Base-by-base conservation (phyloP, 352 stramenopile genomes). In the Globisporangium takayamanum region DNA sequence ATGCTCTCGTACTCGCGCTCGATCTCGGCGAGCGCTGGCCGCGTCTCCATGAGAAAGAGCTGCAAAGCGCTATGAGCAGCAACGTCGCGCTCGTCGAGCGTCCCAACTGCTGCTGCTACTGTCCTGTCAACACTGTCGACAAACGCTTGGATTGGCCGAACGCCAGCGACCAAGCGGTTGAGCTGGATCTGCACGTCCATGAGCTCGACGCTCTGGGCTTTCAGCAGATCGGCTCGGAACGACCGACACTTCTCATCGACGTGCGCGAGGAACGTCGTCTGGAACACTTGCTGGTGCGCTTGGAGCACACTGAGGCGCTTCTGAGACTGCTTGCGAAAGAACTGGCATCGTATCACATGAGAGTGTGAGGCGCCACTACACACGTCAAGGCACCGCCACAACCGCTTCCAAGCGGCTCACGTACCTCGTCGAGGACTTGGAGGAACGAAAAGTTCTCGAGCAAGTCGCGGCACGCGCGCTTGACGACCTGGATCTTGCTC, bases 401-500 rank as follows among this genome's bases (percentile, higher is more conserved):
- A 8, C 30, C 30, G 8, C 30, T 36, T 8, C 22, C 22, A 22
- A 22, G 22, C 22, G 22, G 30, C n/a, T 6, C 30, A 33, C 53
- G 11, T 63, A 86, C 78, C 59, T 74, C 57, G 18, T 83, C 68
- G 6, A 91, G 45, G 3, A 71, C 73, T 25, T 78, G 63, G 25
- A 83, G 54, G 48, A 91, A 87, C 22, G 67, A 78, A 28, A 73
- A 91, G 48, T 91, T 91, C 41, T 91, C 81, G 11, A 85, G 64
- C 18, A 91, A 41, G 60, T 91, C 77, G 18, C 75, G 68, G 44
- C 78, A 91, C 2, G 78, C 76, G 44, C 77, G 75, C 55, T 85
- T 87, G 2, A 88, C 72, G 6, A 83, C 50, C 48, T 86, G 68
- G 41, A 91, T 73, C 36, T 72, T 73, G 0, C 62, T 60, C 16